Evolutionary conservation across 192 early-diverging fungal genomes (phyloP).

Genomic region (Chytriomyces sp.): DNA sequence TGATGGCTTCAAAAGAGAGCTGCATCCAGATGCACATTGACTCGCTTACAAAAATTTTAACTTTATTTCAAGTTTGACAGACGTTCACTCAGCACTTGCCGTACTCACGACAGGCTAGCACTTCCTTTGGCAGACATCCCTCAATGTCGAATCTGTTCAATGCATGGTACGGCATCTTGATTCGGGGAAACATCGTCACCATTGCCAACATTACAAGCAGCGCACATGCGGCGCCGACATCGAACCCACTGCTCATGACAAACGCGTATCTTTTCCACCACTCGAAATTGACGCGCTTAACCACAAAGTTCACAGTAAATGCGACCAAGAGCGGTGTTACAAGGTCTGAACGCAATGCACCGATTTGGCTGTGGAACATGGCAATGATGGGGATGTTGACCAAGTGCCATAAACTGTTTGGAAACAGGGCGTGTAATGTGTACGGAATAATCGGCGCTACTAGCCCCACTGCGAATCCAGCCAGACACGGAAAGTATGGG

Average conservation of each 20-base stretch:
- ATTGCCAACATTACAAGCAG: background rate
- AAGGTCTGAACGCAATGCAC: conserved; percentile 27
- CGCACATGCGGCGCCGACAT: conserved; percentile 47
- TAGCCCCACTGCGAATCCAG: conserved; percentile 37
- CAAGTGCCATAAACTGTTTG: conserved; percentile 31
- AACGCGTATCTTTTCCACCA: conserved; percentile 63
- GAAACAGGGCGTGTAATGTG: conserved; percentile 28
- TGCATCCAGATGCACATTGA: no score
- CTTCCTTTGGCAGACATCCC: conserved; percentile 10
- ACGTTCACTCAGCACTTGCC: no score
- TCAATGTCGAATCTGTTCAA: conserved; percentile 25
- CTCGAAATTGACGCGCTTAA: conserved; percentile 39
- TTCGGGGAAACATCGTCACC: background rate
- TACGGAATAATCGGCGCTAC: conserved; percentile 43
- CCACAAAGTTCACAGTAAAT: conserved; percentile 50
- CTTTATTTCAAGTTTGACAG: no score
- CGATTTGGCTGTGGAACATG: conserved; percentile 9
- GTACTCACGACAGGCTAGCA: background rate
- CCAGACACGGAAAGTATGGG: conserved; percentile 30
- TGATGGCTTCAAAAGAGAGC: no score
- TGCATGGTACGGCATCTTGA: conserved; percentile 9
- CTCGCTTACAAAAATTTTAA: no score
- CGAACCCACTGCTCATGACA: conserved; percentile 62
- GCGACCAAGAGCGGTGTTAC: conserved; percentile 55
- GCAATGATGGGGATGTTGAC: conserved; percentile 39